Evolutionary conservation across 2,329 filamentous ascomycete genomes (phyloP), one percentile per base, ranked within the genome.

Genomic region (Fusarium secorum): DNA sequence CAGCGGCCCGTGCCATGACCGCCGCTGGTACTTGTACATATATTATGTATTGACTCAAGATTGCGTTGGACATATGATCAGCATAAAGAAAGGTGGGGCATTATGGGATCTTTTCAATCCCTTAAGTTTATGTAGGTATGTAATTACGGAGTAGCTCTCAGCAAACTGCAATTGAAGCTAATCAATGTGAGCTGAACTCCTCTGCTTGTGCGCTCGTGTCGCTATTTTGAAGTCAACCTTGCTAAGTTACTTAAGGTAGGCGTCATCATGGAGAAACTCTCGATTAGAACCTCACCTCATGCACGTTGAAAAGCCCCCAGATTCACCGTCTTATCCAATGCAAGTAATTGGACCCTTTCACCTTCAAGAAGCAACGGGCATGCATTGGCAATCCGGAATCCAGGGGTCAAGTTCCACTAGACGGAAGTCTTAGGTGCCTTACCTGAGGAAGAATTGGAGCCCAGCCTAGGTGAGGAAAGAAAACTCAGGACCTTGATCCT

Each of bases 381-480:
- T 65, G 51, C 51, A 65, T 58, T 42, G 62, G 35, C 24, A 62
- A 54, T 44, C 33, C 57, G 36, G 52, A 63, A 63, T 67, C 56
- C 48, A 67, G 64, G 64, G 64, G 63, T 46, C 56, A 38, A 38
- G 44, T 58, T 42, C 63, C 64, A 67, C 48, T 51, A 39, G 35
- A 55, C 48, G 13, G 32, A 30, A 60, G 55, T 70, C 46, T 72
- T 73, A 58, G 58, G 52, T 57, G 70, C 62, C 53, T 54, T 57
- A 71, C 70, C 70, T 72, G 70, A 73, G 66, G 57, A 68, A 57
- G 61, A 36, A 49, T 55, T 53, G 55, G 63, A 66, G 48, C 48
- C 55, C 28, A 32, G 28, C 45, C 24, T 20, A 20, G 18, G 24
- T 14, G 11, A 45, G 24, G 42, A 14, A 20, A 20, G 13, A 28